phyloP scores from a whole-genome alignment of 805 yeast species.

The Ogataea parapolymorpha region DNA sequence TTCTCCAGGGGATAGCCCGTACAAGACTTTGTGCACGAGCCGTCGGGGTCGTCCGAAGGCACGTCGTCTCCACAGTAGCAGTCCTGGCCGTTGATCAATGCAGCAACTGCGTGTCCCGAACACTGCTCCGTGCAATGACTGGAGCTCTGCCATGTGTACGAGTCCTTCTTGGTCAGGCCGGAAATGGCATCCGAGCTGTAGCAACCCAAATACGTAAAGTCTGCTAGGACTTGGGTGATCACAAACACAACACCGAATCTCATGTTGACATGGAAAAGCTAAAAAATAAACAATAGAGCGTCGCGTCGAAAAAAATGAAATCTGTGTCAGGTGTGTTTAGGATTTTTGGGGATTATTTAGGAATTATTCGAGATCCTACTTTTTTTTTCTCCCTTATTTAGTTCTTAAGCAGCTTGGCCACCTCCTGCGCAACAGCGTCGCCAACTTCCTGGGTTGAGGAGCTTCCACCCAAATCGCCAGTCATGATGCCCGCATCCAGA shows the following conservation, averaged over 20 bases:
- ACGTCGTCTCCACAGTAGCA: slow-evolving; percentile 66
- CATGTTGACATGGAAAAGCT: slow-evolving; percentile 10
- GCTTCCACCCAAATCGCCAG: slow-evolving; percentile 89
- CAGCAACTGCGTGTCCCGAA: slow-evolving; percentile 43
- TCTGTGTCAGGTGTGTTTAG: not conserved
- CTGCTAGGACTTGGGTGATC: slow-evolving; percentile 9
- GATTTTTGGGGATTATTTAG: no score
- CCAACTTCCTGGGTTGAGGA: slow-evolving; percentile 87
- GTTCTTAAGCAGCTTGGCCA: slow-evolving; percentile 36
- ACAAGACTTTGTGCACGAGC: slow-evolving; percentile 48
- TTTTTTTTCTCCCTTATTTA: not conserved
- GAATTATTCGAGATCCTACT: not conserved
- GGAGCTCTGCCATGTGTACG: slow-evolving; percentile 58
- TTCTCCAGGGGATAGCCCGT: slow-evolving; percentile 56
- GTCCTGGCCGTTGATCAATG: slow-evolving; percentile 45
- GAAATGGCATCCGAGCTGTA: slow-evolving; percentile 27
- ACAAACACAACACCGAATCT: slow-evolving; percentile 3
- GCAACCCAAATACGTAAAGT: slow-evolving; percentile 28
- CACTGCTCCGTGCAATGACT: slow-evolving; percentile 59
- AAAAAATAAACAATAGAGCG: slow-evolving; percentile 6
- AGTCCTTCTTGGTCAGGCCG: slow-evolving; percentile 39
- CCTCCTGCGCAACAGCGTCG: slow-evolving; percentile 81
- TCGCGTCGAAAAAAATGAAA: slow-evolving; percentile 10
- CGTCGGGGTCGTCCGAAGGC: slow-evolving; percentile 29
- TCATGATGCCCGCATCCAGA: slow-evolving; percentile 78